Conservation (phyloP, 2,329 filamentous ascomycete genomes). For the Penicillium sp. region DNA sequence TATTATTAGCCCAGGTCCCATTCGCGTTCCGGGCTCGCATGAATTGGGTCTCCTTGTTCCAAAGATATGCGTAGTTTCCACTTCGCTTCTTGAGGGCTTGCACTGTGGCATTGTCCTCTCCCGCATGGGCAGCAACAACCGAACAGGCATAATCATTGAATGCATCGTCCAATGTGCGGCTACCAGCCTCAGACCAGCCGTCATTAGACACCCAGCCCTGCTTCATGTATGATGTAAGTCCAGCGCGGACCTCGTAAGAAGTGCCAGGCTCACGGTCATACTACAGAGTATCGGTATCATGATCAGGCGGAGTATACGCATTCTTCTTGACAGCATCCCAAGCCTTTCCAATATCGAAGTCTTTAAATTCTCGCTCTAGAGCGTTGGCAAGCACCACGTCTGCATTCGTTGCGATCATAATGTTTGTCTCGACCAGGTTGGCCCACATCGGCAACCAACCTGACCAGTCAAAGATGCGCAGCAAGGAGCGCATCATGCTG, state of each 20-base stretch:
- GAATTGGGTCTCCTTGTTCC: conserved; percentile 45
- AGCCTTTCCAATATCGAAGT: conserved; percentile 43
- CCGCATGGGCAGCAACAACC: conserved; percentile 39
- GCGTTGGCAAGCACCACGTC: conserved; percentile 51
- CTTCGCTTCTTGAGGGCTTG: conserved; percentile 34
- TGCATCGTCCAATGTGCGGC: conserved; percentile 48
- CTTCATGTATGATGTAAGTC: conserved; percentile 44
- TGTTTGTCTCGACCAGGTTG: conserved; percentile 50
- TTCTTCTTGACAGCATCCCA: conserved; percentile 47
- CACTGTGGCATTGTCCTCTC: conserved; percentile 33
- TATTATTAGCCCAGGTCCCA: conserved; percentile 43
- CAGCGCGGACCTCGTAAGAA: conserved; percentile 46
- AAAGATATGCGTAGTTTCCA: conserved; percentile 43
- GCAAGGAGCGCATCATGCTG: conserved; percentile 47
- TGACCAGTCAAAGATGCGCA: conserved; percentile 48
- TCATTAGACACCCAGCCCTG: conserved; percentile 50
- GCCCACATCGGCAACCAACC: conserved; percentile 50
- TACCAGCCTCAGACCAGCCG: conserved; percentile 47
- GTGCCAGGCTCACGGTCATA: conserved; percentile 48
- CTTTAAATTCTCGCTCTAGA: conserved; percentile 41
- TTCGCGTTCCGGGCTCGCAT: conserved; percentile 50
- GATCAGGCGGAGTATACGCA: conserved; percentile 45
- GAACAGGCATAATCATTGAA: conserved; percentile 47
- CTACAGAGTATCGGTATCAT: conserved; percentile 45
- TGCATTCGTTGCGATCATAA: conserved; percentile 51